Conservation (phyloP, 2,329 filamentous ascomycete species). For the Fusarium denticulatum region DNA sequence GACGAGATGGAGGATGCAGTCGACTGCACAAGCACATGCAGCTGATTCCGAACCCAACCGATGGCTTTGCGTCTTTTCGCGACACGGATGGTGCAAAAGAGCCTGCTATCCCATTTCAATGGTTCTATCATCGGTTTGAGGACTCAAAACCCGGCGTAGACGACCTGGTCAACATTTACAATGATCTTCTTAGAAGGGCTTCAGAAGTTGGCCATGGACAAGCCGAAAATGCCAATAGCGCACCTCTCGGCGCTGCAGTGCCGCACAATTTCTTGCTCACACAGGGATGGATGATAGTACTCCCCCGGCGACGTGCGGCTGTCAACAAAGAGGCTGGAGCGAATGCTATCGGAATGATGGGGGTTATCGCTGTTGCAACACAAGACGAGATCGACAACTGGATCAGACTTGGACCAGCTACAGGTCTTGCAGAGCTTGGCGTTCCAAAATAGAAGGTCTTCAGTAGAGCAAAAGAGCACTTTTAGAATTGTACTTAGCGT, state of each 20-base stretch:
- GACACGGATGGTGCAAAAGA: accelerated
- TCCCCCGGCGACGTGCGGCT: not conserved
- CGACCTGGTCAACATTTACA: not conserved
- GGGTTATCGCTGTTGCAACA: not conserved
- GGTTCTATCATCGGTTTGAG: not conserved
- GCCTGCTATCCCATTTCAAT: not conserved
- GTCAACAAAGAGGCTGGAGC: not conserved
- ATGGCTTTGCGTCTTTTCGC: not conserved
- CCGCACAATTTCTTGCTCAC: not conserved
- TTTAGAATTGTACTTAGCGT: not conserved
- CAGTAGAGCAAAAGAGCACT: accelerated
- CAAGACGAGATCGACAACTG: not conserved
- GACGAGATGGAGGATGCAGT: slow-evolving; percentile 1
- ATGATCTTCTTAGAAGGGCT: accelerated
- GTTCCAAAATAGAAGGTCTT: not conserved
- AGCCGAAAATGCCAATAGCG: not conserved
- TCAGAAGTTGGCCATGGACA: not conserved
- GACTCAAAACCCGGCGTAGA: accelerated
- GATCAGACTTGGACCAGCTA: not conserved
- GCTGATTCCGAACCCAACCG: not conserved
- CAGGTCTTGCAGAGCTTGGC: not conserved
- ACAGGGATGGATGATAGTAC: not conserved
- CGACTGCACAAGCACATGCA: slow-evolving; percentile 8
- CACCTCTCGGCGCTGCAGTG: not conserved
- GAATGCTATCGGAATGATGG: not conserved